Evolutionary conservation across 208 protist genomes (phyloP), one percentile per base, ranked within the genome.

Genomic region (Crithidia acanthocephali): DNA sequence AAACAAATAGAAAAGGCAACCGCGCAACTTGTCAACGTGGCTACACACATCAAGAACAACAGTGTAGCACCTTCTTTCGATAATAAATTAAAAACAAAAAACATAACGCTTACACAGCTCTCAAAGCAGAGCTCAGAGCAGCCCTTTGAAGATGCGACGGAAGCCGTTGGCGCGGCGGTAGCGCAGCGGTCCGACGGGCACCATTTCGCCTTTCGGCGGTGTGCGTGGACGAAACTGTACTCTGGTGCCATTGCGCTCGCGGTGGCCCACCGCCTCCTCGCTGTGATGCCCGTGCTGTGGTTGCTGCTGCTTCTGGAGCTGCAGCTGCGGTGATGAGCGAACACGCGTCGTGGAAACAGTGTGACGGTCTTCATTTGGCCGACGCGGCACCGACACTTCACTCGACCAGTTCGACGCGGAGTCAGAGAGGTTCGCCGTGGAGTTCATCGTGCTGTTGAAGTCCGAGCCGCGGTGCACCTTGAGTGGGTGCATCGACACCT

Each of bases 91-190:
- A 44, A 44, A 13, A 13, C 37, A 44, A 13, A 44, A 44, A 44
- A 44, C 7, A 44, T n/a, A n/a, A n/a, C n/a, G n/a, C n/a, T n/a
- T n/a, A n/a, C 9, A 13, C 37, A 44, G 13, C 37, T 13, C 9
- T 44, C 7, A 13, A 7, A 13, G 13, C 9, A 16, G 7, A 44
- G 37, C n/a, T 62, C 18, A 62, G 1, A 62, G 10, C 4, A 50
- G 2, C 33, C 57, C 57, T n/a, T 62, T 62, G 23, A 62, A 62
- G 22, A 50, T 47, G 16, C 37, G 57, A 33, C 33, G 57, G 11
- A 62, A 50, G 23, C 57, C 37, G 57, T 45, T 62, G 57, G 37
- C 35, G 37, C 40, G 57, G 11, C 37, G 57, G n/a, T 50, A 50
- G 13, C 57, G 57, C 6, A 30, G 57, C 18, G 22, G 18, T 3